Evolutionary conservation across 768 basidiomycete genomes (phyloP).

Genomic region (Saitozyma sp.): DNA sequence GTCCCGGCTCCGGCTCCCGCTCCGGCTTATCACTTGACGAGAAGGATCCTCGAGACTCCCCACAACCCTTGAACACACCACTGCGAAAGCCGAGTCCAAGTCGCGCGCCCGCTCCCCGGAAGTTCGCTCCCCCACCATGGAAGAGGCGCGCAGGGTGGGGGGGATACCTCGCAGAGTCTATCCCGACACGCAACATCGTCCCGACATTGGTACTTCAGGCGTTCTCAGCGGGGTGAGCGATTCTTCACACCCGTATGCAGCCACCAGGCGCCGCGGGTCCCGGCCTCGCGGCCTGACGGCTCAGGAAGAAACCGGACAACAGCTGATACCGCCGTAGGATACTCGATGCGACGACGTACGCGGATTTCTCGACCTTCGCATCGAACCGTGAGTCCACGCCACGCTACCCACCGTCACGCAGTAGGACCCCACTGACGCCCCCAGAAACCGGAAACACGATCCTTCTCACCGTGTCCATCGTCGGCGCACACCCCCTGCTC

Average conservation of each 20-base stretch:
- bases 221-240: constrained; percentile 36
- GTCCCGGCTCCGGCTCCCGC: no score
- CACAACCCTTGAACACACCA: no score
- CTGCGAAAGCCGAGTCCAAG: no score
- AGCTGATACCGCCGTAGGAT: constrained; percentile 12
- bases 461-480: constrained; percentile 34
- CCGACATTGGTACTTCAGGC: constrained; percentile 29
- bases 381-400: constrained; percentile 33
- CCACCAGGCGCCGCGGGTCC: neutral
- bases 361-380: constrained; percentile 43
- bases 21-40: no score
- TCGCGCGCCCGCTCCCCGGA: no score
- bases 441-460: constrained; percentile 45
- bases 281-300: no score
- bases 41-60: no score
- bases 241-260: neutral
- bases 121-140: no score
- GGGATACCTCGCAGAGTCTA: no score
- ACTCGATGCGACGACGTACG: constrained; percentile 44
- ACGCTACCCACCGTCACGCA: neutral
- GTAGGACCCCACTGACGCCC: neutral
- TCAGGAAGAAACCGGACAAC: no score
- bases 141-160: no score
- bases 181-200: no score
- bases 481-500: constrained; percentile 18